Evolutionary conservation across 257 asterid genomes (phyloP).

Genomic region (Verbascum thapsus): DNA sequence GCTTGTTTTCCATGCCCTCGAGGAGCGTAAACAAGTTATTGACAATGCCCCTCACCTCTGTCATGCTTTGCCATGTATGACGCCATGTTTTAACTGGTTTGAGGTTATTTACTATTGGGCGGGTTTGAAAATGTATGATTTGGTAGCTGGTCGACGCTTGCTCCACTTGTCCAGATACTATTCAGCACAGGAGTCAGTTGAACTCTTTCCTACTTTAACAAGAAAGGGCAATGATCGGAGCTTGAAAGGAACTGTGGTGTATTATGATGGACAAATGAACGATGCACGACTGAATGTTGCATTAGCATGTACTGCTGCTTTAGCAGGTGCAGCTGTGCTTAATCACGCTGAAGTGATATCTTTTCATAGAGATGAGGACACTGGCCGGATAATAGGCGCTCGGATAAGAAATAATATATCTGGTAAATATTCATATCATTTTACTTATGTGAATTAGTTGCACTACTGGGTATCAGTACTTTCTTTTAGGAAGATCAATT

Average conservation of each 20-base stretch:
- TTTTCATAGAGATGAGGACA: conserved; percentile 65
- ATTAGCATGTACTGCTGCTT: conserved; percentile 92
- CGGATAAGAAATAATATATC: conserved; percentile 73
- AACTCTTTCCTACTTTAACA: conserved; percentile 86
- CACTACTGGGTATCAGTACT: background rate
- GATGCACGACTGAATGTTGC: conserved; percentile 91
- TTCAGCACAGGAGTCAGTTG: conserved; percentile 82
- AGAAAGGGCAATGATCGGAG: conserved; percentile 73
- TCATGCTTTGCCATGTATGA: conserved; percentile 95
- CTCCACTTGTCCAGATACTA: conserved; percentile 92
- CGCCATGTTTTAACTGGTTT: conserved; percentile 97
- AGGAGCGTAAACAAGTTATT: conserved; percentile 93
- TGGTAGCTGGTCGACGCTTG: conserved; percentile 83
- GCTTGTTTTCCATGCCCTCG: conserved; percentile 92
- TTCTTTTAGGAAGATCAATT: conserved; percentile 15
- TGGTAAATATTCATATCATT: conserved; percentile 44
- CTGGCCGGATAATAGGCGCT: conserved; percentile 77
- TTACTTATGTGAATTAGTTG: conserved; percentile 9
- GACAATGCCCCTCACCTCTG: conserved; percentile 97
- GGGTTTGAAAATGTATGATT: conserved; percentile 96
- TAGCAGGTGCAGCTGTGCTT: conserved; percentile 90
- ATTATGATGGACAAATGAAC: conserved; percentile 99
- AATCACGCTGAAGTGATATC: conserved; percentile 90
- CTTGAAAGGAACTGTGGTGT: conserved; percentile 96
- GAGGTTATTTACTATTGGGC: conserved; percentile 89